Conservation (phyloP, 495 filamentous ascomycete species). For the Glarea lozoyensis region DNA sequence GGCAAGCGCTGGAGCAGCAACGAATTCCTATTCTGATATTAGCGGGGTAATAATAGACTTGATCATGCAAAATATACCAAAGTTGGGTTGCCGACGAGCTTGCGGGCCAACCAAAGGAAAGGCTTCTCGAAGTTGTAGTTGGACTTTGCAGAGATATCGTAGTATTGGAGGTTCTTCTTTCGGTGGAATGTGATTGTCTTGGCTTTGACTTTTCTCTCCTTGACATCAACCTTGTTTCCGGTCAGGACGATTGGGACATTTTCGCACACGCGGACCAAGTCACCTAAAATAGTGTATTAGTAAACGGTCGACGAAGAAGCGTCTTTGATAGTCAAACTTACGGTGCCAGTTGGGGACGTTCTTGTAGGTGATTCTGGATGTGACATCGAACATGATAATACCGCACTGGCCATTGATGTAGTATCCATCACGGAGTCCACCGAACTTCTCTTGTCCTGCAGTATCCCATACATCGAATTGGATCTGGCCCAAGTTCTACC, state of each 20-base stretch:
- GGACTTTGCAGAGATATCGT: slow-evolving; percentile 99
- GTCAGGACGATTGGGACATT: slow-evolving; percentile 97
- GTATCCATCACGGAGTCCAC: slow-evolving; percentile 98
- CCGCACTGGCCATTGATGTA: slow-evolving; percentile 99
- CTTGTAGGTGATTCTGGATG: slow-evolving; percentile 99
- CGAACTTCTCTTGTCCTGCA: slow-evolving; percentile 99
- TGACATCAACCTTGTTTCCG: slow-evolving; percentile 99
- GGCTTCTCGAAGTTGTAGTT: slow-evolving; percentile 99
- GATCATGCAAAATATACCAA: slow-evolving; percentile 54
- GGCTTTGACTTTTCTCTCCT: slow-evolving; percentile 99
- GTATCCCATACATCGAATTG: slow-evolving; percentile 99
- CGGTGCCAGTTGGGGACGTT: slow-evolving; percentile 99
- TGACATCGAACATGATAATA: slow-evolving; percentile 99
- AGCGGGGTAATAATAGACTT: not conserved
- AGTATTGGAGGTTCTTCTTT: slow-evolving; percentile 99
- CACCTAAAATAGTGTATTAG: slow-evolving; percentile 50
- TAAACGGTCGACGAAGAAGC: slow-evolving; percentile 11
- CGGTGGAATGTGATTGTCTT: slow-evolving; percentile 99
- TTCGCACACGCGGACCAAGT: slow-evolving; percentile 99
- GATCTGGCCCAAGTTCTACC: slow-evolving; percentile 85
- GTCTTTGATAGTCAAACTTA: slow-evolving; percentile 41
- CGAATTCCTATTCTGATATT: slow-evolving; percentile 68
- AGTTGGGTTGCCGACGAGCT: slow-evolving; percentile 88
- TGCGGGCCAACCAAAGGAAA: slow-evolving; percentile 98
- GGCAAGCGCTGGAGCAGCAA: slow-evolving; percentile 87